Evolutionary conservation across 2,329 filamentous ascomycete genomes (phyloP).

Genomic region (Grosmannia clavigera): DNA sequence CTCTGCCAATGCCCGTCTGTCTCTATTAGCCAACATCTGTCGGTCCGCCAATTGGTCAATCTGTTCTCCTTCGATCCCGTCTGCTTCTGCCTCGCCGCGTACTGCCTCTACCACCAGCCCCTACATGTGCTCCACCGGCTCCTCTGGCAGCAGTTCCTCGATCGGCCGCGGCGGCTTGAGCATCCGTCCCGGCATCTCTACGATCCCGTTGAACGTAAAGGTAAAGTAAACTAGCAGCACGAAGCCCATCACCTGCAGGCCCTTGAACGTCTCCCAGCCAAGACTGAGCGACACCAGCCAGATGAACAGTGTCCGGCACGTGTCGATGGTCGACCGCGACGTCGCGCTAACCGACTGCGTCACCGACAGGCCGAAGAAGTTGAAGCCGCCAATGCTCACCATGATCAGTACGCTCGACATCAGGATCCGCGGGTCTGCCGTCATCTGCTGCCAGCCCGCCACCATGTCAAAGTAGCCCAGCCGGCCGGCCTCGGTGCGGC

Average conservation of each 20-base stretch:
- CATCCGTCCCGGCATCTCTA: constrained; percentile 66
- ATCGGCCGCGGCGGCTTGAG: constrained; percentile 44
- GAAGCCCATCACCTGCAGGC: constrained; percentile 86
- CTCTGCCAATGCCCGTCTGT: no score
- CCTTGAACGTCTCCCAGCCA: constrained; percentile 96
- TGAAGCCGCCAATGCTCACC: constrained; percentile 98
- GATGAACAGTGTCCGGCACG: constrained; percentile 93
- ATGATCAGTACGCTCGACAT: constrained; percentile 82
- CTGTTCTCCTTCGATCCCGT: no score
- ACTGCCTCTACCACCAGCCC: no score
- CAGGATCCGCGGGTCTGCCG: constrained; percentile 55
- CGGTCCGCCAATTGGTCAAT: no score
- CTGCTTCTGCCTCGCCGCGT: no score
- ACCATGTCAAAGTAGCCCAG: constrained; percentile 83
- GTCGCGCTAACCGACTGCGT: constrained; percentile 85
- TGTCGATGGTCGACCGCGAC: constrained; percentile 90
- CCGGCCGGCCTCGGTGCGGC: constrained; percentile 58
- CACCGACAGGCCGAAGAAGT: constrained; percentile 94
- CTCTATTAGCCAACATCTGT: no score
- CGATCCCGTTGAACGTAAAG: constrained; percentile 88
- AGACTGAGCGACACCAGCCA: constrained; percentile 90
- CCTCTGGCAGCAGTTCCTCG: constrained; percentile 62
- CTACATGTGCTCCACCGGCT: constrained; percentile 61
- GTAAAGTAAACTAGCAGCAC: constrained; percentile 88
- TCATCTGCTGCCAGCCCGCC: constrained; percentile 76